Conservation (phyloP, 2,329 filamentous ascomycete genomes). For the Fusarium brachygibbosum region DNA sequence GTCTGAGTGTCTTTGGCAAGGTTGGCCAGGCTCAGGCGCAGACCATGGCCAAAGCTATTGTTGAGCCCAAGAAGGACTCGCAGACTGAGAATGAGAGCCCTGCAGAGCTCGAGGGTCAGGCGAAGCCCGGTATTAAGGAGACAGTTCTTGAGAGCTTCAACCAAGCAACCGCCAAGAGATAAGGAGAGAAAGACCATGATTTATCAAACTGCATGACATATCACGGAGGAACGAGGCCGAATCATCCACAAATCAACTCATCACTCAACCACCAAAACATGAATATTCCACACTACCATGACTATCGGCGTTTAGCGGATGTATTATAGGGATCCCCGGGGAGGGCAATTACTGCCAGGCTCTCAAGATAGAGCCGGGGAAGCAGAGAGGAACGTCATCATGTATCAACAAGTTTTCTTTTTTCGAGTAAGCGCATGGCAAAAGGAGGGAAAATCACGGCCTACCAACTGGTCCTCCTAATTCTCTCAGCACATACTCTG, state of each 20-base stretch:
- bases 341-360: slow-evolving; percentile 30
- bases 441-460: slow-evolving; percentile 32
- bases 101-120: slow-evolving; percentile 22
- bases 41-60: slow-evolving; percentile 68
- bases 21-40: slow-evolving; percentile 85
- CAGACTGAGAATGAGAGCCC: slow-evolving; percentile 33
- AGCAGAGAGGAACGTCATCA: slow-evolving; percentile 29
- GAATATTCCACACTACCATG: slow-evolving; percentile 43
- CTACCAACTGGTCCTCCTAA: slow-evolving; percentile 12
- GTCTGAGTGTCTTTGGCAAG: slow-evolving; percentile 95
- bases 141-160: slow-evolving; percentile 59
- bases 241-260: slow-evolving; percentile 29
- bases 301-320: slow-evolving; percentile 50
- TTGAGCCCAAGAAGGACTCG: slow-evolving; percentile 53
- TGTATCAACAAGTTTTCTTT: slow-evolving; percentile 46
- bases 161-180: slow-evolving; percentile 53
- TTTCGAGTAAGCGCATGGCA: slow-evolving; percentile 28
- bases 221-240: slow-evolving; percentile 6
- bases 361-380: slow-evolving; percentile 19
- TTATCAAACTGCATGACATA: slow-evolving; percentile 3
- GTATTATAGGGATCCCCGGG: slow-evolving; percentile 47
- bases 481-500: slow-evolving; percentile 14
- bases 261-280: slow-evolving; percentile 34
- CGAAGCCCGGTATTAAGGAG: slow-evolving; percentile 54
- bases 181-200: slow-evolving; percentile 6